phyloP scores from a whole-genome alignment of 768 basidiomycete genomes.

The Psilocybe sp. region DNA sequence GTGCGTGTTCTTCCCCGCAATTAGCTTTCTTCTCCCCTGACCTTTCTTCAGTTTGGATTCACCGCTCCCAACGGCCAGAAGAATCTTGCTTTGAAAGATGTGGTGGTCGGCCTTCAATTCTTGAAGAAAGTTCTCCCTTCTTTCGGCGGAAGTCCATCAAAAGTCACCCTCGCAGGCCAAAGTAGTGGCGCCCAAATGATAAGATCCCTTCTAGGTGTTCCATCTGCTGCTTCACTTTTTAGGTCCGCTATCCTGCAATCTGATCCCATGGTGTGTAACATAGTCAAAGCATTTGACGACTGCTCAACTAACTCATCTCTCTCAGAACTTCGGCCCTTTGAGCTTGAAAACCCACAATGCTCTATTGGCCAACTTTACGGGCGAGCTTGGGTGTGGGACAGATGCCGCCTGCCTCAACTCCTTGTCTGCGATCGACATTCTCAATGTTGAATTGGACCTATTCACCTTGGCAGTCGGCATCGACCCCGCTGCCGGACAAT shows the following conservation, averaged over 20 bases:
- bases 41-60: slow-evolving; percentile 58
- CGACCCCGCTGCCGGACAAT: slow-evolving; percentile 50
- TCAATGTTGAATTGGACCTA: slow-evolving; percentile 51
- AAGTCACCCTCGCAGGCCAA: slow-evolving; percentile 80
- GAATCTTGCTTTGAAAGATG: slow-evolving; percentile 71
- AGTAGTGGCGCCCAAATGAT: slow-evolving; percentile 79
- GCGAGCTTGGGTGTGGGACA: slow-evolving; percentile 41
- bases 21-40: slow-evolving; percentile 2
- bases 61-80: slow-evolving; percentile 67
- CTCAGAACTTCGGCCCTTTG: slow-evolving; percentile 72
- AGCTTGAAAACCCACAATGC: slow-evolving; percentile 47
- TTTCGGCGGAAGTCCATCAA: slow-evolving; percentile 64
- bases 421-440: slow-evolving; percentile 47
- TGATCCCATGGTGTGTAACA: slow-evolving; percentile 70
- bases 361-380: slow-evolving; percentile 52
- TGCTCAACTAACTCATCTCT: slow-evolving; percentile 5
- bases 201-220: slow-evolving; percentile 69
- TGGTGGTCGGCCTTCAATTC: slow-evolving; percentile 65
- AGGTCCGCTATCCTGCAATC: slow-evolving; percentile 79
- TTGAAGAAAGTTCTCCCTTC: slow-evolving; percentile 52
- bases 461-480: slow-evolving; percentile 38
- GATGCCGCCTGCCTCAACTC: slow-evolving; percentile 48
- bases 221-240: slow-evolving; percentile 72
- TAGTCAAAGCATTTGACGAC: not conserved
- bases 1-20: slow-evolving; percentile 34